Percentiles rank a stretch among this genome's conserved stretches.
Evolutionary conservation across 1,284 basidiomycete genomes (phyloP).

Genomic region (Boletus subluridellus): DNA sequence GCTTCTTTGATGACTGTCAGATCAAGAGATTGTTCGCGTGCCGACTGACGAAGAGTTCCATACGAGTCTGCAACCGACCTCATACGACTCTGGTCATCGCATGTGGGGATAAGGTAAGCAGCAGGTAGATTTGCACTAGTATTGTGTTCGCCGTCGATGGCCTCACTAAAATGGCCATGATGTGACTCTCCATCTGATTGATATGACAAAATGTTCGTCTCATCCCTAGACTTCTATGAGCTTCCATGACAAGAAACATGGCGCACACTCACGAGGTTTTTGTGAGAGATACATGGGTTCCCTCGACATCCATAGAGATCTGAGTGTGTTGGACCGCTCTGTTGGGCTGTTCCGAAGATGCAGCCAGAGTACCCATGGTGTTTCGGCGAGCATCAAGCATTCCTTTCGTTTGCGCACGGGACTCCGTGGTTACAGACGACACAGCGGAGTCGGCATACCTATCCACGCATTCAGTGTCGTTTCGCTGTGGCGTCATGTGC

Average conservation of each 20-base stretch:
- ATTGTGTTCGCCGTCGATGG: neutral
- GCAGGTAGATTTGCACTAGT: neutral
- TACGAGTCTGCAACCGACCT: neutral
- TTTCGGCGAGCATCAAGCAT: neutral
- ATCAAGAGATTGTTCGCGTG: neutral
- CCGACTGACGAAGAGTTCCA: neutral
- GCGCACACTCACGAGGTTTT: slow-evolving; percentile 3
- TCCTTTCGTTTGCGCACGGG: neutral
- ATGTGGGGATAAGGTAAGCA: neutral
- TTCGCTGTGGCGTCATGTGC: neutral
- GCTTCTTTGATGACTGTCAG: neutral
- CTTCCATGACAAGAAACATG: neutral
- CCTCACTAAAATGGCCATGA: neutral
- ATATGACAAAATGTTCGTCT: neutral
- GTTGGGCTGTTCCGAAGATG: neutral
- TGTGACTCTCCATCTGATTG: neutral
- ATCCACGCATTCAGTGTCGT: neutral
- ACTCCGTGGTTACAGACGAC: neutral
- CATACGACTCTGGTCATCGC: neutral
- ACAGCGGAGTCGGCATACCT: neutral
- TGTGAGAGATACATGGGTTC: neutral
- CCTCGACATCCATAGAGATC: neutral
- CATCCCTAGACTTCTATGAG: slow-evolving; percentile 7
- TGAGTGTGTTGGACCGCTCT: neutral
- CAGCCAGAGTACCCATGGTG: neutral